These are phyloP conservation scores for Nakazawaea molendinolei DNA, from an alignment of 805 yeast genomes.

Conservation along the genomic window DNA sequence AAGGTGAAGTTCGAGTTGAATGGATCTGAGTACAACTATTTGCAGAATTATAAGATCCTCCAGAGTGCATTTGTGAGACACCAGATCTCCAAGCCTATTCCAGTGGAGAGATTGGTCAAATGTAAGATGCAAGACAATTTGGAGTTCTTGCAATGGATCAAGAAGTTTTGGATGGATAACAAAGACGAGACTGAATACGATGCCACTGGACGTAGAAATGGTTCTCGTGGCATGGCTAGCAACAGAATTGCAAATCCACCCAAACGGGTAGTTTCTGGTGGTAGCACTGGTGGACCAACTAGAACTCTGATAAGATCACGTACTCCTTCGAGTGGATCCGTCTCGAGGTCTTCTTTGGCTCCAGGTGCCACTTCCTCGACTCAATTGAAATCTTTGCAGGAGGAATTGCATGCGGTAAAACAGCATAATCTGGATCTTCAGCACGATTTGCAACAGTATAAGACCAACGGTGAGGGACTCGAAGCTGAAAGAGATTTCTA, in stretches of 20 bases:
- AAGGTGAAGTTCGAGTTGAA: constrained; percentile 68
- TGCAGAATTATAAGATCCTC: constrained; percentile 76
- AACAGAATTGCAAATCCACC: not conserved
- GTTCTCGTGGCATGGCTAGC: not conserved
- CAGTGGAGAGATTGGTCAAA: constrained; percentile 75
- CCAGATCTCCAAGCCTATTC: constrained; percentile 63
- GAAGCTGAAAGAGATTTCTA: constrained; percentile 87
- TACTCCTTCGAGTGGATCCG: constrained; percentile 8
- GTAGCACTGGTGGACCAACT: not conserved
- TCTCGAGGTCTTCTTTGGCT: constrained; percentile 19
- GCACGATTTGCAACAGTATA: constrained; percentile 52
- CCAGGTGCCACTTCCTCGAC: constrained; percentile 7
- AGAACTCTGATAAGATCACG: constrained; percentile 9
- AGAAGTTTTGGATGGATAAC: constrained; percentile 72
- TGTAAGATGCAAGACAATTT: constrained; percentile 91
- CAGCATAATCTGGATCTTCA: constrained; percentile 31
- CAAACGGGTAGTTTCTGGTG: not conserved
- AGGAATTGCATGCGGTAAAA: constrained; percentile 41
- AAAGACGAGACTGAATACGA: constrained; percentile 68
- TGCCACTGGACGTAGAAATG: constrained; percentile 51
- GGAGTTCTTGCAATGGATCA: constrained; percentile 91
- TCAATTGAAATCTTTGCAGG: constrained; percentile 20
- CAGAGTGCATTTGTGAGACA: constrained; percentile 76
- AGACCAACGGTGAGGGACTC: constrained; percentile 54
- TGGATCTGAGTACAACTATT: constrained; percentile 62